Conservation (phyloP, 192 early-diverging fungal species). For the Linnemannia zychae region DNA sequence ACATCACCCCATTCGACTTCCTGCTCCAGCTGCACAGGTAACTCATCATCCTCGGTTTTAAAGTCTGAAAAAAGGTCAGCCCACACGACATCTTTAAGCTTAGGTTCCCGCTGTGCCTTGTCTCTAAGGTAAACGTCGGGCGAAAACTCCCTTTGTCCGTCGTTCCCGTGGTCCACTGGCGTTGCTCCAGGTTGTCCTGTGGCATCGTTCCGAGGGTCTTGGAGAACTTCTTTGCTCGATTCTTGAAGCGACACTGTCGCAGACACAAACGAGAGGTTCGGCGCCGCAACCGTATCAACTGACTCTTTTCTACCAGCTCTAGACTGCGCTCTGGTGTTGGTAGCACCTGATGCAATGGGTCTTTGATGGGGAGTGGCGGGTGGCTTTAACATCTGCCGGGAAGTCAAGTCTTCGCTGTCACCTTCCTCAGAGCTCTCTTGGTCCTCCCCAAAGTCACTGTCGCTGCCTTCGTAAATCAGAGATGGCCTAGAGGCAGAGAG, state of each 20-base stretch:
- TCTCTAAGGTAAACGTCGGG: not conserved
- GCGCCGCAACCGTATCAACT: not conserved
- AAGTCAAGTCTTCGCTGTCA: not conserved
- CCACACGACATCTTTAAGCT: not conserved
- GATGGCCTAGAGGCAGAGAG: not conserved
- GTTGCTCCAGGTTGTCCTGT: not conserved
- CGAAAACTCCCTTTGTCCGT: not conserved
- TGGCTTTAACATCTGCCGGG: not conserved
- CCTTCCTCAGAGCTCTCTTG: not conserved
- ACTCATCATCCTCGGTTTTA: not conserved
- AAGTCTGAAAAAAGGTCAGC: not conserved
- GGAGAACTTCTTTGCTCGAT: not conserved
- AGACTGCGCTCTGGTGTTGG: not conserved
- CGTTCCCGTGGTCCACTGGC: not conserved
- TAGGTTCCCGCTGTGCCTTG: not conserved
- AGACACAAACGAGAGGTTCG: not conserved
- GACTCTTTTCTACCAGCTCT: not conserved
- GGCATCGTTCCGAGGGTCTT: not conserved
- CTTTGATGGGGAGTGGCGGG: not conserved
- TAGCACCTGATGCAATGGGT: not conserved
- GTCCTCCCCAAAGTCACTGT: not conserved
- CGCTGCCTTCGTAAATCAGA: not conserved
- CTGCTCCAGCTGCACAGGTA: not conserved
- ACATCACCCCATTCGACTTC: no score
- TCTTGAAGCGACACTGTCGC: not conserved